Base-by-base conservation (phyloP, 2,329 filamentous ascomycete genomes). In the Fulvia fulva region DNA sequence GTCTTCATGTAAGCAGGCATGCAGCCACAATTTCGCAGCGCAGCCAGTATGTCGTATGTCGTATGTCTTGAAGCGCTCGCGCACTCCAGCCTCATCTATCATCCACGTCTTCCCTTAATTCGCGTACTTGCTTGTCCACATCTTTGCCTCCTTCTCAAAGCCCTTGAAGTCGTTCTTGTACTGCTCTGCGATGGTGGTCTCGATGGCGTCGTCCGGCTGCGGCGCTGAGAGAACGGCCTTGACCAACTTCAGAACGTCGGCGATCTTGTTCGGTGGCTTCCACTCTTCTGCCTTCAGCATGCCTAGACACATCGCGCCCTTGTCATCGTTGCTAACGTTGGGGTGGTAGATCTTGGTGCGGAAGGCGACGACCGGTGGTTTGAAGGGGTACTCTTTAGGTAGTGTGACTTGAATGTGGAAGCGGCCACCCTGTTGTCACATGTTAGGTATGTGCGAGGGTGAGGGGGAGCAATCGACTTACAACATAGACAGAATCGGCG, bases 321-420 rank as follows among this genome's bases (percentile, higher is more conserved):
- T 84, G 71, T 84, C 83, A 75, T 96, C 91, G 81, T 96, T 94
- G 71, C 88, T 91, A 59, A 97, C 84, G 77, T 97, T 97, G 46
- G 92, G 91, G 78, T 97, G 92, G 83, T 96, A 97, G 80, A 96
- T 89, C 77, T 92, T 93, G 53, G 91, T 96, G 65, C 80, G 78
- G 82, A 96, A 96, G 71, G 82, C 85, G 67, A 96, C 81, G 60
- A 82, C 79, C 16, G 91, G 91, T 22, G 91, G 86, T 76, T 94
- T 94, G 85, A 96, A 96, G 34, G 91, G 91, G 79, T 96, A 96
- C 70, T 91, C 87, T 67, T 80, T 77, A 14, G 91, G 91, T 11
- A 97, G 85, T 43, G 76, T 81, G 66, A 96, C 80, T 62, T 86
- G 76, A 61, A 97, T 77, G 65, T 84, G 83, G 82, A 91, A 97